Conservation (phyloP, 1,284 basidiomycete genomes). For the Ustilago lituana region DNA sequence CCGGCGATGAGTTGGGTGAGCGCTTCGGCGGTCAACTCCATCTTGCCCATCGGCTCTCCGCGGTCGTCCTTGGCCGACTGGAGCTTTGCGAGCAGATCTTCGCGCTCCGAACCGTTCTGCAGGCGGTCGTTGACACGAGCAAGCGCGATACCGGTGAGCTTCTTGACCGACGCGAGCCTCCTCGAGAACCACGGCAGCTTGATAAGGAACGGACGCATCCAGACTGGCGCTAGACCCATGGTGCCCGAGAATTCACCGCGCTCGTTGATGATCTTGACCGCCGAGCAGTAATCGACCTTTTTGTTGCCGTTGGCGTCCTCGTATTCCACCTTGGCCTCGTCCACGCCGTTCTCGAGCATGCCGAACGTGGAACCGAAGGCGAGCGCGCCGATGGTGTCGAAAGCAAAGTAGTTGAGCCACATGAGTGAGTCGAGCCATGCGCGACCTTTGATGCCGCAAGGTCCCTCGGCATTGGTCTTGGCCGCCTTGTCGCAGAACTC, state of each 20-base stretch:
- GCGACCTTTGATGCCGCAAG: conserved; percentile 53
- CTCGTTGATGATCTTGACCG: conserved; percentile 85
- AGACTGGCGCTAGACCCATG: conserved; percentile 80
- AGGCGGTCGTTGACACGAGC: conserved; percentile 82
- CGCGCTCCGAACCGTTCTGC: conserved; percentile 71
- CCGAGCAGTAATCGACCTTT: conserved; percentile 74
- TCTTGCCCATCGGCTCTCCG: conserved; percentile 79
- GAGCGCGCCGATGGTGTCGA: conserved; percentile 69
- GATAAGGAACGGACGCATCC: conserved; percentile 62
- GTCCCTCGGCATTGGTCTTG: conserved; percentile 39
- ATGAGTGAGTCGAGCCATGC: conserved; percentile 70
- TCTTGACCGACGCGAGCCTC: conserved; percentile 77
- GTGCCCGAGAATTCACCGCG: conserved; percentile 87
- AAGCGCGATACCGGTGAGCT: conserved; percentile 74
- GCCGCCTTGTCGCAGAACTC: conserved; percentile 54
- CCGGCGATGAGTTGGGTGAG: conserved; percentile 82
- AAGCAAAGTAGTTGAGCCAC: conserved; percentile 82
- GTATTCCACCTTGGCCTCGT: conserved; percentile 73
- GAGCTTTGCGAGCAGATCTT: conserved; percentile 82
- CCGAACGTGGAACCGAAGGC: conserved; percentile 74
- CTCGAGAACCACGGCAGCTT: conserved; percentile 75
- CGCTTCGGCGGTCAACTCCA: conserved; percentile 84
- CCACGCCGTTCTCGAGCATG: conserved; percentile 81
- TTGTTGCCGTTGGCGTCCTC: conserved; percentile 70
- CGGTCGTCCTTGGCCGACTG: conserved; percentile 80